phyloP scores from a whole-genome alignment of 371 early-diverging fungal genomes.

The Basidiobolus meristosporus region DNA sequence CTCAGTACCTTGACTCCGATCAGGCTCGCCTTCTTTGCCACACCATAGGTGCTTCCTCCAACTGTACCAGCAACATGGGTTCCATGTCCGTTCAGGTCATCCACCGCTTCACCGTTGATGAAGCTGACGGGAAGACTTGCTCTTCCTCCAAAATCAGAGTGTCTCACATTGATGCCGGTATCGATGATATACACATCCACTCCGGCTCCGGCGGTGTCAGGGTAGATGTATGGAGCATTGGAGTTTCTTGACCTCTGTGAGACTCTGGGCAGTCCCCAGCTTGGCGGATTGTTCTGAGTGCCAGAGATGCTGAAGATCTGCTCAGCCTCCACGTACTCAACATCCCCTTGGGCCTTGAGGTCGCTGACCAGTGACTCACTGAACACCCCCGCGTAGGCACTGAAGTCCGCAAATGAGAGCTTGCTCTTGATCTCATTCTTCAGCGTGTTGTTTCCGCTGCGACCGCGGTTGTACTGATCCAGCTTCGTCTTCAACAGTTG shows the following conservation, averaged over 20 bases:
- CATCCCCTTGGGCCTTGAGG: too few relatives aligned
- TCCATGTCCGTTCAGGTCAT: conserved; percentile 26
- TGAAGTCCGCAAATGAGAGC: too few relatives aligned
- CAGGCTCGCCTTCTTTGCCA: conserved; percentile 25
- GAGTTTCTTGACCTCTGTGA: conserved; percentile 10
- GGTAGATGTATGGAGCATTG: conserved; percentile 4
- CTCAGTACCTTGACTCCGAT: conserved; percentile 37
- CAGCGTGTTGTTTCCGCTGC: too few relatives aligned
- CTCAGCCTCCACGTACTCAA: too few relatives aligned
- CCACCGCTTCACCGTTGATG: conserved; percentile 12
- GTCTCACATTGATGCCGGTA: conserved; percentile 25
- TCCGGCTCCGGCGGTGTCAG: conserved; percentile 6
- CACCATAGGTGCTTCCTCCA: too few relatives aligned
- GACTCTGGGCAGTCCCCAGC: conserved; percentile 36
- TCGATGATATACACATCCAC: conserved; percentile 38
- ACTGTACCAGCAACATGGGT: conserved; percentile 33
- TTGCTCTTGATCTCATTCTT: too few relatives aligned
- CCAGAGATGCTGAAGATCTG: too few relatives aligned
- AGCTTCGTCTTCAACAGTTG: too few relatives aligned
- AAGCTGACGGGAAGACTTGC: conserved; percentile 9
- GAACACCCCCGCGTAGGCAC: too few relatives aligned
- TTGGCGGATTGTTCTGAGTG: conserved; percentile 1
- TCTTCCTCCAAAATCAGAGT: conserved; percentile 27
- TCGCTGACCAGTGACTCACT: too few relatives aligned
- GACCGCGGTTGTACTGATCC: too few relatives aligned